Evolutionary conservation across 768 basidiomycete species (phyloP), one percentile per base, ranked within the genome.

Genomic region (Boletus pseudopeckii): DNA sequence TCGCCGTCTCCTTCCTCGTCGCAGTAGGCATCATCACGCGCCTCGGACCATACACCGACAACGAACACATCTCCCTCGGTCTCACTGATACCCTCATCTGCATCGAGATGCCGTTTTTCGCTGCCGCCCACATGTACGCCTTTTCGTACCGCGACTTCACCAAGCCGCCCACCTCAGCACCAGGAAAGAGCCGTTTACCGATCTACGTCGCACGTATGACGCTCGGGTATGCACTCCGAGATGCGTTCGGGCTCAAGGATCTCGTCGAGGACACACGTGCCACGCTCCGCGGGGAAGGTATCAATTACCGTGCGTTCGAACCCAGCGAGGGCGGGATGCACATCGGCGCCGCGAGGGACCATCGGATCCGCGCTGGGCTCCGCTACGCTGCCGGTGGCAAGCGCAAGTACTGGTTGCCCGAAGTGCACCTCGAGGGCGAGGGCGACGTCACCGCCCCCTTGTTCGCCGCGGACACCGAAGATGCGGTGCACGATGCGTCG

Each of bases 81-180:
- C 80, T 96, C 57, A 91, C 87, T 15, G 96, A 99, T 70, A 84
- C 87, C 8, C 78, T 98, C 53, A 92, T 98, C 63, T 97, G 94
- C 73, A 73, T 94, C 56, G 96, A 99, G 73, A 98, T 99, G 96
- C 96, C 97, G 0, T 72, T 98, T 54, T 98, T 98, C 66, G 96
- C 97, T 2, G 76, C 97, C 49, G 90, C 93, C 7, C 97, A 99
- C 73, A 84, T 90, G 75, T 98, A 88, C 64, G 97, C 97, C 28
- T 99, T 99, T 71, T 87, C 90, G 17, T 84, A 91, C 63, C 86
- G 79, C 47, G 94, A 97, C 71, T 98, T 90, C 69, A 54, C 50
- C 42, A 50, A 54, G 5, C 80, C 94, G 54, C 88, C 86, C 48
- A 60, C 74, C n/a, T 63, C 62, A 24, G 34, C 45, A 5, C 32